Evolutionary conservation across 2,329 filamentous ascomycete species (phyloP).

Genomic region (Lasiodiplodia gonubiensis): DNA sequence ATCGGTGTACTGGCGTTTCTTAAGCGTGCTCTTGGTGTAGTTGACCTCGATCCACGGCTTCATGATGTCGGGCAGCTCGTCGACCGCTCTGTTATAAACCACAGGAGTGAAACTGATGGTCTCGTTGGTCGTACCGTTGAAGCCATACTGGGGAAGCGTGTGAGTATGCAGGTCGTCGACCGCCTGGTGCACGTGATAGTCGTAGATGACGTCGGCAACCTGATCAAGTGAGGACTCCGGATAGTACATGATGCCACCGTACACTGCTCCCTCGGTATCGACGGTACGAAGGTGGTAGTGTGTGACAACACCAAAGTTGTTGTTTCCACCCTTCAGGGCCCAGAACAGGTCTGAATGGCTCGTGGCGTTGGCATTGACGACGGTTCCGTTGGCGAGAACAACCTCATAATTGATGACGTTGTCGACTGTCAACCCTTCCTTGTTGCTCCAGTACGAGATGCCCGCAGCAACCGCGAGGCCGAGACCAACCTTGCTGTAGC

Average conservation of each 20-base stretch:
- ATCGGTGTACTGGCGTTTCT: background rate
- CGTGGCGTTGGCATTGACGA: constrained; percentile 37
- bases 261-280: constrained; percentile 38
- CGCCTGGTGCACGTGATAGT: background rate
- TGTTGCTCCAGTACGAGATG: constrained; percentile 8
- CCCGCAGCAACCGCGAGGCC: constrained; percentile 28
- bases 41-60: background rate
- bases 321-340: constrained; percentile 46
- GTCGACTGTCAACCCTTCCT: constrained; percentile 41
- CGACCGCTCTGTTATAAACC: background rate
- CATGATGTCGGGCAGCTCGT: background rate
- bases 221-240: background rate
- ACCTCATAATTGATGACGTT: constrained; percentile 46
- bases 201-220: background rate
- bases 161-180: background rate
- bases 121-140: background rate
- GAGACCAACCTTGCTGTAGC: constrained; percentile 30
- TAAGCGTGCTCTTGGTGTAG: background rate
- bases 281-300: constrained; percentile 32
- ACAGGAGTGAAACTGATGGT: background rate
- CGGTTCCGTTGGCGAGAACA: constrained; percentile 35
- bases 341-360: constrained; percentile 42
- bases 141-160: background rate
- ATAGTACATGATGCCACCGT: constrained; percentile 41
- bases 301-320: constrained; percentile 41